Conservation (phyloP, 1,284 basidiomycete species). For the Lentinus polychrous region DNA sequence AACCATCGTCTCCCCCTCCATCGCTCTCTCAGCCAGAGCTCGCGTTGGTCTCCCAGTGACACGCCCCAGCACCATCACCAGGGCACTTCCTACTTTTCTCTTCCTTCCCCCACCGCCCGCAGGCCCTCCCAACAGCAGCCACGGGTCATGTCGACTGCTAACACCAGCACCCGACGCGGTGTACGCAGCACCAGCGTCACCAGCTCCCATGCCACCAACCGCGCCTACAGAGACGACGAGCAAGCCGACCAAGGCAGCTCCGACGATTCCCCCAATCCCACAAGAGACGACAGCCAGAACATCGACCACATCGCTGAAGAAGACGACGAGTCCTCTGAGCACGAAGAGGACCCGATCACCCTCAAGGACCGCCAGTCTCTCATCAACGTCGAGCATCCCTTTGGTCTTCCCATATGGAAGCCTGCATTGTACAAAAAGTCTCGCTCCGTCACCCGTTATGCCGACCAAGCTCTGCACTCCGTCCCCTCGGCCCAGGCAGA, state of each 20-base stretch:
- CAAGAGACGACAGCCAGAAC: slow-evolving; percentile 5
- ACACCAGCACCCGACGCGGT: slow-evolving; percentile 35
- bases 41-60: slow-evolving; percentile 48
- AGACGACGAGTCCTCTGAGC: slow-evolving; percentile 30
- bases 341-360: slow-evolving; percentile 86
- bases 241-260: slow-evolving; percentile 13
- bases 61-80: slow-evolving; percentile 59
- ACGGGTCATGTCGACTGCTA: slow-evolving; percentile 43
- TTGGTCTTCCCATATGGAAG: slow-evolving; percentile 99
- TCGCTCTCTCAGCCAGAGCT: slow-evolving; percentile 43
- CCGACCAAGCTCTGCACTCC: slow-evolving; percentile 90
- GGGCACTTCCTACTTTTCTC: slow-evolving; percentile 58
- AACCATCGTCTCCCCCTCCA: slow-evolving; percentile 31
- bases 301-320: slow-evolving; percentile 33
- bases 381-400: slow-evolving; percentile 98
- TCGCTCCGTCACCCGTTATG: slow-evolving; percentile 92
- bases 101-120: slow-evolving; percentile 29
- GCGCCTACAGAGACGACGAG: slow-evolving; percentile 19
- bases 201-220: slow-evolving; percentile 32
- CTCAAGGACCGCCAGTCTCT: slow-evolving; percentile 95
- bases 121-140: slow-evolving; percentile 33
- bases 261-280: background rate
- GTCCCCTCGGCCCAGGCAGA: slow-evolving; percentile 90
- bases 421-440: slow-evolving; percentile 98
- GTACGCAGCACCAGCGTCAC: slow-evolving; percentile 55